Evolutionary conservation across 2,329 filamentous ascomycete genomes (phyloP).

Genomic region (Didymella keratinophila): DNA sequence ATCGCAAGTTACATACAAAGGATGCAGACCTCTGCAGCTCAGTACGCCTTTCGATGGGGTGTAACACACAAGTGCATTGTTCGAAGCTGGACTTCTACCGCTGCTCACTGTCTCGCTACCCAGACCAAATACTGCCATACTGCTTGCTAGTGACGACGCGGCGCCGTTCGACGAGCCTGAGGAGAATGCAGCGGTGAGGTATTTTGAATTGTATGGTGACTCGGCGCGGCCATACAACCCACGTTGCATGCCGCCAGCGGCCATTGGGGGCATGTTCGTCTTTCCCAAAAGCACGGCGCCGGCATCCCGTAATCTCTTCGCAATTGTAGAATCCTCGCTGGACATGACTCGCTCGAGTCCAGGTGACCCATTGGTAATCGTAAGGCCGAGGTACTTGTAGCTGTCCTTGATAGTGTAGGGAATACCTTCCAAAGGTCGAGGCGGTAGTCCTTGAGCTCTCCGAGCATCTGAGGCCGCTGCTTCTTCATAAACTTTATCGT

Average conservation of each 20-base stretch:
- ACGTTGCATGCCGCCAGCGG: constrained; percentile 65
- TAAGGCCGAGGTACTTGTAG: constrained; percentile 63
- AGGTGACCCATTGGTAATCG: constrained; percentile 62
- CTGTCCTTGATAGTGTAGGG: constrained; percentile 67
- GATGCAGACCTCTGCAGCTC: constrained; percentile 62
- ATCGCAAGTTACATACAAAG: constrained; percentile 65
- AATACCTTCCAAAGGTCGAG: constrained; percentile 62
- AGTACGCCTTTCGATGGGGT: constrained; percentile 63
- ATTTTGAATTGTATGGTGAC: constrained; percentile 63
- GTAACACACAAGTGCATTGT: constrained; percentile 65
- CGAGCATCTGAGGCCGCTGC: constrained; percentile 58
- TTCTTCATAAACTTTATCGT: constrained; percentile 56
- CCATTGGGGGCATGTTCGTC: constrained; percentile 69
- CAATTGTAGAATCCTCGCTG: constrained; percentile 62
- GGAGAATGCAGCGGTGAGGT: constrained; percentile 62
- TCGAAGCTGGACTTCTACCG: constrained; percentile 64
- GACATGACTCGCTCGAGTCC: constrained; percentile 61
- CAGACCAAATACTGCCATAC: constrained; percentile 62
- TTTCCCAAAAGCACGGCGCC: constrained; percentile 63
- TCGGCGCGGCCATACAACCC: constrained; percentile 65
- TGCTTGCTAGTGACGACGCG: constrained; percentile 60
- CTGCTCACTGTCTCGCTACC: constrained; percentile 65
- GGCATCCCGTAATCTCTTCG: constrained; percentile 56
- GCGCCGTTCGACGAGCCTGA: constrained; percentile 67
- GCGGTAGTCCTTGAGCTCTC: constrained; percentile 48